These are phyloP conservation scores for Trichoderma endophyticum DNA, from an alignment of 2,329 filamentous ascomycete genomes.

Conservation along the genomic window DNA sequence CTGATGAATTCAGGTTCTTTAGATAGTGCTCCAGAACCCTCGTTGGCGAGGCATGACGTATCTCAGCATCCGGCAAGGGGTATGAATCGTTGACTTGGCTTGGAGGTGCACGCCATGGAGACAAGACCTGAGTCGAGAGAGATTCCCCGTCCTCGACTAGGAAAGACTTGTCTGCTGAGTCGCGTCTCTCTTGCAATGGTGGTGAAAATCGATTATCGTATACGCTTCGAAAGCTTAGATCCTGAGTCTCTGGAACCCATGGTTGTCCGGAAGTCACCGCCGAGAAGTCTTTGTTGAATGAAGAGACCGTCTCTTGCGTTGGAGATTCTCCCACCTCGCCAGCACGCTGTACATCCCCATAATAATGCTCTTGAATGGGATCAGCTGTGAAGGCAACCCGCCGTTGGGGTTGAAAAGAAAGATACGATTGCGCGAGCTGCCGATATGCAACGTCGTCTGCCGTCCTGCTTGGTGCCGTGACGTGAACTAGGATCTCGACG, in stretches of 20 bases:
- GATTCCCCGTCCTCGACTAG: background rate
- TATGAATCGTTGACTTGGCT: slow-evolving; percentile 57
- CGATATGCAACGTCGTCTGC: slow-evolving; percentile 49
- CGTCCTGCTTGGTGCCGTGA: slow-evolving; percentile 48
- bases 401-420: slow-evolving; percentile 41
- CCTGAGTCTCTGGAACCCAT: slow-evolving; percentile 34
- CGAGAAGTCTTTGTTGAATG: slow-evolving; percentile 19
- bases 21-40: slow-evolving; percentile 50
- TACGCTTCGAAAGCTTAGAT: slow-evolving; percentile 45
- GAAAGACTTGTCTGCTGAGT: background rate
- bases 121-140: background rate
- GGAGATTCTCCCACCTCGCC: background rate
- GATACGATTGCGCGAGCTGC: slow-evolving; percentile 48
- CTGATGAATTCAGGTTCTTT: slow-evolving; percentile 18
- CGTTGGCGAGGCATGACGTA: slow-evolving; percentile 43
- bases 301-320: background rate
- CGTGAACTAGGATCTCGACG: slow-evolving; percentile 55
- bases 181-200: slow-evolving; percentile 21
- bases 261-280: slow-evolving; percentile 21
- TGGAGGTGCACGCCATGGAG: slow-evolving; percentile 43
- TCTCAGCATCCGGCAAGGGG: slow-evolving; percentile 33
- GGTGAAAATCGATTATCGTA: slow-evolving; percentile 43
- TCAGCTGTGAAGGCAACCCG: background rate
- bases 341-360: background rate
- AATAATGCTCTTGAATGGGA: background rate